Evolutionary conservation across 148 eudicot species (phyloP).

Genomic region (Arctostaphylos glauca): DNA sequence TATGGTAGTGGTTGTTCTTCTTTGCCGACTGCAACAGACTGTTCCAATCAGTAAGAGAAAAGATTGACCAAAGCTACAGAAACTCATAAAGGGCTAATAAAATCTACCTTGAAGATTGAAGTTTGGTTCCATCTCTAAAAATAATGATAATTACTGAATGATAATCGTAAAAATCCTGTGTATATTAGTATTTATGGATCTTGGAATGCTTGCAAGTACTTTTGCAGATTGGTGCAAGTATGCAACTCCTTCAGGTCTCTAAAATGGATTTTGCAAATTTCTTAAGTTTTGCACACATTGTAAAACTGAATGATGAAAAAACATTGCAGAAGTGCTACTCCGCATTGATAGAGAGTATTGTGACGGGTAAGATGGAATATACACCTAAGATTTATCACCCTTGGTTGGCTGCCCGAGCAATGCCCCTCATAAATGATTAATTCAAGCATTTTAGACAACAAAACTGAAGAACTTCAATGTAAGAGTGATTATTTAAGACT

Average conservation of each 20-base stretch:
- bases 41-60: slow-evolving; percentile 10
- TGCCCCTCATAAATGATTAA: background rate
- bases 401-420: background rate
- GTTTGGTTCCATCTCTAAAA: background rate
- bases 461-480: too few relatives aligned
- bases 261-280: background rate
- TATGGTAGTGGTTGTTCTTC: slow-evolving; percentile 78
- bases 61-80: background rate
- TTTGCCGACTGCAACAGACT: slow-evolving; percentile 66
- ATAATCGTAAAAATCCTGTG: background rate
- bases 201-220: background rate
- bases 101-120: background rate
- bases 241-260: background rate
- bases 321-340: background rate
- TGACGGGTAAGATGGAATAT: background rate
- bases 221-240: background rate
- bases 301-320: background rate
- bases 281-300: background rate
- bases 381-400: background rate
- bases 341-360: background rate
- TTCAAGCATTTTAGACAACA: background rate
- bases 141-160: background rate
- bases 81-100: background rate
- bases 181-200: background rate
- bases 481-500: too few relatives aligned